These are phyloP conservation scores for Trichoderma endophyticum DNA, from an alignment of 2,329 filamentous ascomycete genomes.

Conservation along the genomic window DNA sequence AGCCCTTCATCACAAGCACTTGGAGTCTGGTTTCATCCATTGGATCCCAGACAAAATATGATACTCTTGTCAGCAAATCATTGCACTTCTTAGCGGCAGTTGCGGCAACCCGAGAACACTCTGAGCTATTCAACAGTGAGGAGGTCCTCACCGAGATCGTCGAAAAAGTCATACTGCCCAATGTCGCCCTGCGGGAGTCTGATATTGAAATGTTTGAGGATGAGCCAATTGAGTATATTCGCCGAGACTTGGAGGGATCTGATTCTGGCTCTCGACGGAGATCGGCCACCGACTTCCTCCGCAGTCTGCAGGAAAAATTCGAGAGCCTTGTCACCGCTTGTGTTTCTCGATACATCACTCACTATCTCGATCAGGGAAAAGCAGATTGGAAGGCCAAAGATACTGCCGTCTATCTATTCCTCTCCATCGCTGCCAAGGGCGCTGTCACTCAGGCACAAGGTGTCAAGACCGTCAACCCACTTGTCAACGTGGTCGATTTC, in stretches of 20 bases:
- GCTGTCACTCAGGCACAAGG: conserved; percentile 82
- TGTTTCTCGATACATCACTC: conserved; percentile 82
- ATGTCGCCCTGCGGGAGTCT: conserved; percentile 85
- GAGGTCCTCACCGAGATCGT: conserved; percentile 80
- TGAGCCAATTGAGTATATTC: conserved; percentile 97
- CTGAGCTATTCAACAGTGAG: conserved; percentile 80
- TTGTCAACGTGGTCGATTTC: conserved; percentile 88
- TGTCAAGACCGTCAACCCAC: conserved; percentile 83
- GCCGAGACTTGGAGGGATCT: conserved; percentile 90
- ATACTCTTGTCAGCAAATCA: conserved; percentile 89
- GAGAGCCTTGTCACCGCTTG: conserved; percentile 80
- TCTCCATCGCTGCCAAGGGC: conserved; percentile 90
- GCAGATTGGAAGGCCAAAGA: conserved; percentile 96
- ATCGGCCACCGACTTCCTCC: conserved; percentile 91
- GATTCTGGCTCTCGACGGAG: conserved; percentile 90
- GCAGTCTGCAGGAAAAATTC: conserved; percentile 84
- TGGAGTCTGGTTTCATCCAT: conserved; percentile 89
- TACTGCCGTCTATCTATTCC: conserved; percentile 94
- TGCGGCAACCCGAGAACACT: conserved; percentile 72
- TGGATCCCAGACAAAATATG: conserved; percentile 86
- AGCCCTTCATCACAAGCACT: conserved; percentile 81
- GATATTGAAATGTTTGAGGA: conserved; percentile 97
- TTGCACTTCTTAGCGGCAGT: conserved; percentile 92
- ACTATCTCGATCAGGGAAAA: conserved; percentile 78
- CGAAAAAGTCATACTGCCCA: conserved; percentile 93